A percentile compares a stretch with the other conserved stretches of the same genome.
These are phyloP conservation scores for Phtheirospermum japonicum DNA, from an alignment of 257 asterid genomes.

Conservation along the genomic window DNA sequence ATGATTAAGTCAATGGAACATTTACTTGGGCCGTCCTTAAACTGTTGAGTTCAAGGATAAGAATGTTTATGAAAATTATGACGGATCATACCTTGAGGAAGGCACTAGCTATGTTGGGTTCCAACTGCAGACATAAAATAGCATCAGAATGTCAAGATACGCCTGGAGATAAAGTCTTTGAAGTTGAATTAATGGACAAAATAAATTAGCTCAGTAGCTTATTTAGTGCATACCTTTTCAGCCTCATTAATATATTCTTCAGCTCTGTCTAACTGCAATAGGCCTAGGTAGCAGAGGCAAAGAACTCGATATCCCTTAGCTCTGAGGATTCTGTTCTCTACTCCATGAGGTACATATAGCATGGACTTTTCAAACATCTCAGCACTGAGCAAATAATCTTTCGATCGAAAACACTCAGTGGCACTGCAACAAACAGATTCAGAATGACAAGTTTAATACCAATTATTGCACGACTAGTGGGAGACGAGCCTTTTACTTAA, in stretches of 20 bases:
- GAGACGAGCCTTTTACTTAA: background rate
- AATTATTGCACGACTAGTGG: conserved; percentile 5
- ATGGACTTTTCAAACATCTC: conserved; percentile 85
- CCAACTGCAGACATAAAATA: conserved; percentile 68
- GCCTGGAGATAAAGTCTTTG: conserved; percentile 12
- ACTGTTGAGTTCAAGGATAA: conserved; percentile 18
- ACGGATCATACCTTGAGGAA: conserved; percentile 78
- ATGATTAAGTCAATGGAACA: conserved; percentile 19
- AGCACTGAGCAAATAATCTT: conserved; percentile 74
- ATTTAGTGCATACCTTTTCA: conserved; percentile 58
- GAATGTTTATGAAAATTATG: conserved; percentile 10
- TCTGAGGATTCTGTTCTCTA: conserved; percentile 70
- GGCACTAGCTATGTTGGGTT: conserved; percentile 78
- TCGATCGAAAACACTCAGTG: conserved; percentile 75
- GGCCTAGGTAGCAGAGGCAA: conserved; percentile 85
- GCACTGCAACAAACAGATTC: conserved; percentile 52
- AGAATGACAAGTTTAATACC: conserved; percentile 21
- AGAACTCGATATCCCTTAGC: conserved; percentile 92
- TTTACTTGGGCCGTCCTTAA: conserved; percentile 9
- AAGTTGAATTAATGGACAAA: conserved; percentile 23
- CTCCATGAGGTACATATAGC: conserved; percentile 75
- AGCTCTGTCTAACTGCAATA: conserved; percentile 87
- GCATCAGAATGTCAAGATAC: conserved; percentile 22
- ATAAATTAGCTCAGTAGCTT: conserved; percentile 17
- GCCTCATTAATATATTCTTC: conserved; percentile 95